Base-by-base conservation (phyloP, 163 green algal genomes). In the Scenedesmus sp. region DNA sequence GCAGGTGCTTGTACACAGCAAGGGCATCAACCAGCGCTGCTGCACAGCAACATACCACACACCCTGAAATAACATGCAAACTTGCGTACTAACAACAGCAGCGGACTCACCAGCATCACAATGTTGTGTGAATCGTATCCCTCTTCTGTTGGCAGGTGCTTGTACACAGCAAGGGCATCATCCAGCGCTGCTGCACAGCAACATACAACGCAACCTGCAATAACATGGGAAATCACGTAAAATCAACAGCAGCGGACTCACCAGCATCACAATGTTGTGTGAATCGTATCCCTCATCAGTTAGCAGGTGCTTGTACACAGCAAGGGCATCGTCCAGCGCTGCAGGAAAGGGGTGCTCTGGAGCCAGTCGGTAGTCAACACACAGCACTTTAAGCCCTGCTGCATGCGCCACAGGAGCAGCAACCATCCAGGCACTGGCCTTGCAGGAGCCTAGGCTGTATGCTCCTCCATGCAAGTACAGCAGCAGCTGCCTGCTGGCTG, bases 331-430 rank as follows among this genome's bases (percentile, higher is more conserved):
- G 52, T 88, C 54, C 12, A 88, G 34, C 3, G n/a, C 84, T 52
- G 84, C 84, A 60, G 84, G 84, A 52, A 81, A 79, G 2, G 84
- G 84, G n/a, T 88, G 60, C 60, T 88, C 84, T 7, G 84, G 84
- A 1, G 62, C 84, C n/a, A 88, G 62, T 6, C 84, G 62, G n/a
- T 88, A 88, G 10, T 81, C 84, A 8, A 60, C 15, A 46, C 84
- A 88, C 34, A 88, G 16, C 20, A 82, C 34, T 18, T 9, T 5
- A 8, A 81, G 46, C 10, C 15, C 34, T 16, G 60, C 62, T 16
- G 60, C 84, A 62, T 46, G 12, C 52, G 84, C 84, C 6, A 81
- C 54, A 2, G 64, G n/a, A 4, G 60, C 84, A 2, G 74, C 84
- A 23, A 81, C n/a, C 12, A 59, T 60, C 60, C 26, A 81, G 2